These are phyloP conservation scores for Vanrija pseudolonga DNA, from an alignment of 1,284 basidiomycete species.

Conservation along the genomic window DNA sequence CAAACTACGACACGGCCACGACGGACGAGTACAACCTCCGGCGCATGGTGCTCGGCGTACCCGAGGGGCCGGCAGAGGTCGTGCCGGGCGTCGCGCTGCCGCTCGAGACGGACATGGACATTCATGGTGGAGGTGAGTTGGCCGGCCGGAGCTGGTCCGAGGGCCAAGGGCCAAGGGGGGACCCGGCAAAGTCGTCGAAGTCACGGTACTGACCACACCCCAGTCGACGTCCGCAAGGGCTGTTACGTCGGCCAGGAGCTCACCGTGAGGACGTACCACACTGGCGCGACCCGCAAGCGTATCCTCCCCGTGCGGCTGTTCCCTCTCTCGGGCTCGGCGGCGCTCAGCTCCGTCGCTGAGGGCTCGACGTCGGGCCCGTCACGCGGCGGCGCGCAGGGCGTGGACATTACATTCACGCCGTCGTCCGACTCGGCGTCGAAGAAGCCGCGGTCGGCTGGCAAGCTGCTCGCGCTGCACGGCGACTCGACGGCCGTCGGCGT, in stretches of 20 bases:
- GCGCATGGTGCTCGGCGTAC: conserved; percentile 76
- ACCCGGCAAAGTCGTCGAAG: not conserved
- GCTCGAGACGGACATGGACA: conserved; percentile 88
- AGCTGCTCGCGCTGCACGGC: conserved; percentile 33
- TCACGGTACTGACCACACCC: not conserved
- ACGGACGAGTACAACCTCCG: conserved; percentile 64
- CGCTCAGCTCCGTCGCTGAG: conserved; percentile 9
- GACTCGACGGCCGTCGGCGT: conserved; percentile 31
- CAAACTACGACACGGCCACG: conserved; percentile 12
- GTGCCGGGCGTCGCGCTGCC: conserved; percentile 74
- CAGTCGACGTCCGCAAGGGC: conserved; percentile 95
- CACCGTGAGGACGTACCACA: conserved; percentile 94
- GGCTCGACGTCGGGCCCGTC: not conserved
- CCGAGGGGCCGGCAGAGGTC: conserved; percentile 80
- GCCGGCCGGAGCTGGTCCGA: too few relatives aligned
- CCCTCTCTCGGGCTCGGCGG: conserved; percentile 11
- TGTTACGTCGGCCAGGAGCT: conserved; percentile 98
- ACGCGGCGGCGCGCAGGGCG: not conserved
- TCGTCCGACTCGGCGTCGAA: conserved; percentile 27
- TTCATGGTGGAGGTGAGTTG: conserved; percentile 80
- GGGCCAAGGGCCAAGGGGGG: not conserved
- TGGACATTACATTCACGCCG: conserved; percentile 39
- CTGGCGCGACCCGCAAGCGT: conserved; percentile 85
- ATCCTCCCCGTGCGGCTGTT: conserved; percentile 67
- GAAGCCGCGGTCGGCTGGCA: conserved; percentile 42